Conservation (phyloP, 139 green algal genomes). For the Coelastrella sp. region DNA sequence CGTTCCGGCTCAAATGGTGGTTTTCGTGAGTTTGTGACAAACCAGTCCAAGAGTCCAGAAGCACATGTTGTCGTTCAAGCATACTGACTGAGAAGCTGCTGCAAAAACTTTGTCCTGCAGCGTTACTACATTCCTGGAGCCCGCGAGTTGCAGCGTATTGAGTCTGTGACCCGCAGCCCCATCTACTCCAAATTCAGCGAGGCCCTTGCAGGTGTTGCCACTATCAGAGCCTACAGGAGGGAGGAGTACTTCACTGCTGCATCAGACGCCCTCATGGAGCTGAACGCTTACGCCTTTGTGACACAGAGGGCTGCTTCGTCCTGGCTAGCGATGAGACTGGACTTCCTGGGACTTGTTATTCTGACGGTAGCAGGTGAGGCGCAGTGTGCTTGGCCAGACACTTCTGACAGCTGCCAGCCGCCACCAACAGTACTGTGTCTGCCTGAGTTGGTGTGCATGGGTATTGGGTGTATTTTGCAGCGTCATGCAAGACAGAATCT, state of each 20-base stretch:
- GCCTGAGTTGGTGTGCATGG: too few relatives aligned
- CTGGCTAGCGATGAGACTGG: conserved; percentile 91
- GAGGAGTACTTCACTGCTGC: conserved; percentile 67
- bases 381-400: too few relatives aligned
- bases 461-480: too few relatives aligned
- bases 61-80: too few relatives aligned
- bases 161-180: conserved; percentile 85
- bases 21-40: too few relatives aligned
- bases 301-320: conserved; percentile 76
- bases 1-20: too few relatives aligned
- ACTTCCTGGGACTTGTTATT: conserved; percentile 78
- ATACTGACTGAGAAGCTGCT: too few relatives aligned
- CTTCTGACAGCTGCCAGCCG: too few relatives aligned
- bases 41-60: too few relatives aligned
- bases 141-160: conserved; percentile 92
- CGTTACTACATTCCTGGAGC: conserved; percentile 85
- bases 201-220: conserved; percentile 69
- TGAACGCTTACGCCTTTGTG: conserved; percentile 81
- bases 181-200: conserved; percentile 87
- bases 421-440: too few relatives aligned
- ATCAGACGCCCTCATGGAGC: conserved; percentile 50
- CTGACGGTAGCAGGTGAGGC: conserved; percentile 64
- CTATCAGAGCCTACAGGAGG: conserved; percentile 81
- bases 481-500: too few relatives aligned
- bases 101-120: too few relatives aligned